Percentiles rank a stretch among this genome's conserved stretches.
Conservation (phyloP, 306 rosid species). For the Cicer cuneatum region DNA sequence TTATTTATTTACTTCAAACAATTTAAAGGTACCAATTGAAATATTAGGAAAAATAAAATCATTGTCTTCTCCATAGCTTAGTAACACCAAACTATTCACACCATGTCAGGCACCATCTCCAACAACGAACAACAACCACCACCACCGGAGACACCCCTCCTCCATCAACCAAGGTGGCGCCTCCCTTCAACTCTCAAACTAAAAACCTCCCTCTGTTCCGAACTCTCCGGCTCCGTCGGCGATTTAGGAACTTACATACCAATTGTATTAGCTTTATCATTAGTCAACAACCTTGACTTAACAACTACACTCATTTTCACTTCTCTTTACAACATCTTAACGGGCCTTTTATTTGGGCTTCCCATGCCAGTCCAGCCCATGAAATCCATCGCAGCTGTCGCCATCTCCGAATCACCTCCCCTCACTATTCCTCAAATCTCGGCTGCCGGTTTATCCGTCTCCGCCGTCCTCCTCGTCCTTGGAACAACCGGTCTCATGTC, state of each 20-base stretch:
- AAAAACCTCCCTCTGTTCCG: conserved; percentile 58
- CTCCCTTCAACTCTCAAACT: conserved; percentile 58
- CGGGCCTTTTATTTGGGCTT: conserved; percentile 78
- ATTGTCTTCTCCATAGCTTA: neutral
- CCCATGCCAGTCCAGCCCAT: conserved; percentile 97
- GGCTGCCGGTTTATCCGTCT: conserved; percentile 80
- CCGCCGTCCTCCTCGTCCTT: conserved; percentile 69
- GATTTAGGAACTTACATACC: conserved; percentile 88
- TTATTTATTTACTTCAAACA: neutral
- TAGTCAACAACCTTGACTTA: conserved; percentile 69
- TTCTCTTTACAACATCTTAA: conserved; percentile 72
- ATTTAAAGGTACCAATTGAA: neutral
- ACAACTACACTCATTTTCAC: conserved; percentile 78
- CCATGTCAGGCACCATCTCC: conserved; percentile 28
- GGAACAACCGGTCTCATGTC: conserved; percentile 83
- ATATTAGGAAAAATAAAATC: neutral
- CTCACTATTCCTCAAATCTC: conserved; percentile 76
- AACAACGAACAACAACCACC: conserved; percentile 16
- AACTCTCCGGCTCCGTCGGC: conserved; percentile 83
- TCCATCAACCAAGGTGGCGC: conserved; percentile 45
- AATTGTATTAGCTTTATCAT: conserved; percentile 65
- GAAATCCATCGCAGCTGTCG: conserved; percentile 93
- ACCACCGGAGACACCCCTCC: conserved; percentile 35
- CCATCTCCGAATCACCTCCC: conserved; percentile 68
- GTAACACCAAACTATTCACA: neutral